A percentile compares a stretch with the other conserved stretches of the same genome.
Conservation (phyloP, 2,329 filamentous ascomycete species). For the Aspergillus luchuensis region DNA sequence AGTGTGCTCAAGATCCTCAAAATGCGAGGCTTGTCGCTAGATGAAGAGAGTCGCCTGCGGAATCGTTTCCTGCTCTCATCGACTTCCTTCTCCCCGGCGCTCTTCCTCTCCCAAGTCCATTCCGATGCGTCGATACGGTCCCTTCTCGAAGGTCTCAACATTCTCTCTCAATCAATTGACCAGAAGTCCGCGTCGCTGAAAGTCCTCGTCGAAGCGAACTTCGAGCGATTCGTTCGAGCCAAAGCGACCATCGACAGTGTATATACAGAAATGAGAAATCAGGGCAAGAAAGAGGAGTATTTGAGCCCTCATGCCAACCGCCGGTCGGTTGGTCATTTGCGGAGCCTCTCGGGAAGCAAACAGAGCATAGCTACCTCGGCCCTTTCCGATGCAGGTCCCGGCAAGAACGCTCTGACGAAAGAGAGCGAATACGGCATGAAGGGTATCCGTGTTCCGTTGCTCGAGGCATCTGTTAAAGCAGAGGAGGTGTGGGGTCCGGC, state of each 20-base stretch:
- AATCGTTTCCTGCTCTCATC: slow-evolving; percentile 95
- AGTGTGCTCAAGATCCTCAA: slow-evolving; percentile 82
- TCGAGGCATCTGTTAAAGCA: slow-evolving; percentile 89
- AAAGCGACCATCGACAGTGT: slow-evolving; percentile 99
- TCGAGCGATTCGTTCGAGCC: slow-evolving; percentile 94
- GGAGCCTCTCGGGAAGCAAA: slow-evolving; percentile 53
- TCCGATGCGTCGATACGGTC: slow-evolving; percentile 79
- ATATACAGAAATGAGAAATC: slow-evolving; percentile 87
- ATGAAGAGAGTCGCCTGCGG: slow-evolving; percentile 78
- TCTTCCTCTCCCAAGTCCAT: slow-evolving; percentile 92
- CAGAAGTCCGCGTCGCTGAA: slow-evolving; percentile 97
- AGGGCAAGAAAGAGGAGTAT: slow-evolving; percentile 60
- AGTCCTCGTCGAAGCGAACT: slow-evolving; percentile 94
- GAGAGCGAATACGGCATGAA: slow-evolving; percentile 89
- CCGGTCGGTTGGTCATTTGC: slow-evolving; percentile 62
- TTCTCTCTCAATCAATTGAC: slow-evolving; percentile 88
- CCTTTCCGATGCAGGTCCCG: slow-evolving; percentile 56
- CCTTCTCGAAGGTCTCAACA: slow-evolving; percentile 78
- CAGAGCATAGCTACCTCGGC: slow-evolving; percentile 41
- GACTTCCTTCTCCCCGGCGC: slow-evolving; percentile 87
- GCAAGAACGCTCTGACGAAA: slow-evolving; percentile 88
- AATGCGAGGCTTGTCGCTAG: slow-evolving; percentile 73
- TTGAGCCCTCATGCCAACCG: slow-evolving; percentile 58
- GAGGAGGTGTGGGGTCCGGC: slow-evolving; percentile 98
- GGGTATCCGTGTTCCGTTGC: slow-evolving; percentile 82